Conservation (phyloP, 225 moss, liverwort and hornwort genomes). For the Polytrichum commune region DNA sequence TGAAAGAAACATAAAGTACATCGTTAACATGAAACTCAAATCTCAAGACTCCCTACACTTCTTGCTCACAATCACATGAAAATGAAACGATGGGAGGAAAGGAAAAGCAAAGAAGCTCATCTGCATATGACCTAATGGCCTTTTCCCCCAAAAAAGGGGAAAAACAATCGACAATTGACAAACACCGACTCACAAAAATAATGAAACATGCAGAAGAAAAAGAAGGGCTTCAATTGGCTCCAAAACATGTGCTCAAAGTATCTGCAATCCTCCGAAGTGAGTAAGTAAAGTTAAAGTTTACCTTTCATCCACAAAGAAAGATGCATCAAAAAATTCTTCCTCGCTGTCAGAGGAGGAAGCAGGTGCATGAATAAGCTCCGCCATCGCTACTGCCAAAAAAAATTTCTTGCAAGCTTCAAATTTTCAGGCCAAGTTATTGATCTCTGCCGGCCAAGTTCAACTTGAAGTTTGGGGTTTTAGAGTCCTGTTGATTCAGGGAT, state of each 20-base stretch:
- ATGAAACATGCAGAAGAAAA: neutral
- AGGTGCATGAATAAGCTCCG: constrained; percentile 7
- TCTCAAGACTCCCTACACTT: neutral
- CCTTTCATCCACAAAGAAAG: constrained; percentile 53
- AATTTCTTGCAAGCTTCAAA: too few species aligned
- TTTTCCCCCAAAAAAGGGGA: too few species aligned
- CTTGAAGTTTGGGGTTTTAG: too few species aligned
- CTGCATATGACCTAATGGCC: too few species aligned
- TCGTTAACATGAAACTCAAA: too few species aligned
- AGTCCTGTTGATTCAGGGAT: too few species aligned
- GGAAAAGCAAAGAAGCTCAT: too few species aligned
- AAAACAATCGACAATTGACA: too few species aligned
- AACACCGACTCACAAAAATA: neutral
- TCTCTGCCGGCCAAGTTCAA: too few species aligned
- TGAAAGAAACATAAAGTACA: too few species aligned
- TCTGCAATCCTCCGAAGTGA: neutral
- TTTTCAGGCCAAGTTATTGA: too few species aligned
- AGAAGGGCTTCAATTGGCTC: neutral
- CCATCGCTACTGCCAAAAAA: neutral
- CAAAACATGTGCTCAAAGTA: neutral
- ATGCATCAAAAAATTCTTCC: constrained; percentile 35
- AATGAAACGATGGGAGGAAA: neutral
- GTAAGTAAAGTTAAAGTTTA: constrained; percentile 2
- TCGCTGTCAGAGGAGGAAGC: constrained; percentile 27
- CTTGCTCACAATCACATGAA: too few species aligned